Evolutionary conservation across 2,329 filamentous ascomycete species (phyloP).

Genomic region (Dothidotthia symphoricarpi): DNA sequence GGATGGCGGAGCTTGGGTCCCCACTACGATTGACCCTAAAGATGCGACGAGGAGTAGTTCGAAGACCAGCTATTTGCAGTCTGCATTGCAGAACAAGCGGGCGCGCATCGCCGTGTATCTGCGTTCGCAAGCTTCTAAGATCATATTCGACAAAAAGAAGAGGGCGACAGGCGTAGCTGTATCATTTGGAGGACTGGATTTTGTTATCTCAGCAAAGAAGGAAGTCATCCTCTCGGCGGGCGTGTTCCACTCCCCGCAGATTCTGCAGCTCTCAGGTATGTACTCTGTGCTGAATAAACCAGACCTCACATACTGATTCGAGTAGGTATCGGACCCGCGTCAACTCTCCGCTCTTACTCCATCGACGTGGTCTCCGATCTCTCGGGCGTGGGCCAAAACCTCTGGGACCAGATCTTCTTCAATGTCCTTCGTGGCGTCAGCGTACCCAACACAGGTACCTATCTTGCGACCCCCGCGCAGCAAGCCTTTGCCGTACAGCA

Average conservation of each 20-base stretch:
- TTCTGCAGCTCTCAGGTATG: slow-evolving; percentile 34
- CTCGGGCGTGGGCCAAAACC: slow-evolving; percentile 30
- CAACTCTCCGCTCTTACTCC: slow-evolving; percentile 10
- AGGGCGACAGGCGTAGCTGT: slow-evolving; percentile 34
- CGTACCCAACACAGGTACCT: slow-evolving; percentile 21
- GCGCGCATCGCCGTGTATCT: slow-evolving; percentile 11
- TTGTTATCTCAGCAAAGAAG: slow-evolving; percentile 25
- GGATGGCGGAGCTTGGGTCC: slow-evolving; percentile 19
- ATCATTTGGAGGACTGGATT: slow-evolving; percentile 9
- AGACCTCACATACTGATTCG: slow-evolving; percentile 1
- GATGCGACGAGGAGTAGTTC: slow-evolving; percentile 23
- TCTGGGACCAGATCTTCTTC: slow-evolving; percentile 26
- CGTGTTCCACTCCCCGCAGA: slow-evolving; percentile 45
- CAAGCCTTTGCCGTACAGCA: slow-evolving; percentile 11
- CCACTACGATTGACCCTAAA: slow-evolving; percentile 33
- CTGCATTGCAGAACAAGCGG: slow-evolving; percentile 5
- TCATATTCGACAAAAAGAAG: slow-evolving; percentile 16
- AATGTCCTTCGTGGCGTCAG: slow-evolving; percentile 16
- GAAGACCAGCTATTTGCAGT: slow-evolving; percentile 17
- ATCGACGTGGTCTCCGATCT: slow-evolving; percentile 24
- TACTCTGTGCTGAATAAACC: too few species aligned
- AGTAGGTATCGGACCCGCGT: slow-evolving; percentile 39
- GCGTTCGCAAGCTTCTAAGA: slow-evolving; percentile 14
- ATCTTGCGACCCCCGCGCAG: slow-evolving; percentile 14
- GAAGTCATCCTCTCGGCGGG: slow-evolving; percentile 47